These are phyloP conservation scores for Leccinum uliginosum DNA, from an alignment of 768 basidiomycete species.

Conservation along the genomic window DNA sequence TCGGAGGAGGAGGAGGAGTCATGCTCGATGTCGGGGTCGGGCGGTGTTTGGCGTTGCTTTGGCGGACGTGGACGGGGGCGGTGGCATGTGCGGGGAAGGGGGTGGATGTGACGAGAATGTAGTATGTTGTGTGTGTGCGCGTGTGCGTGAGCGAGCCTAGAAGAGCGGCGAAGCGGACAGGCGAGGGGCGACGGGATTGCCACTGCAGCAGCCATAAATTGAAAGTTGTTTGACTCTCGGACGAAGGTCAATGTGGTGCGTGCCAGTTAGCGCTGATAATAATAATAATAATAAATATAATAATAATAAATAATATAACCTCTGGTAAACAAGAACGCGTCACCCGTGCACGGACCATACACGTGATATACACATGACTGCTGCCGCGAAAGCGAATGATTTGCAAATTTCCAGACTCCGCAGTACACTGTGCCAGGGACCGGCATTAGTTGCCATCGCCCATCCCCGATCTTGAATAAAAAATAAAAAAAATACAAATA, in stretches of 20 bases:
- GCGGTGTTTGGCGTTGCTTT: neutral
- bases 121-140: no score
- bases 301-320: neutral
- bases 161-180: conserved; percentile 28
- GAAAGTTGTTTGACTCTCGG: conserved; percentile 1
- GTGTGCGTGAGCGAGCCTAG: conserved; percentile 22
- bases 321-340: conserved; percentile 12
- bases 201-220: conserved; percentile 28
- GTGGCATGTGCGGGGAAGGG: conserved; percentile 26
- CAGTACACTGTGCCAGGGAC: no score
- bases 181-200: conserved; percentile 16
- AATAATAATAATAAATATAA: neutral
- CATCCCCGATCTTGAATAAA: no score
- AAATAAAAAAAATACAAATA: no score
- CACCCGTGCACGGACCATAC: conserved; percentile 25
- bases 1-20: conserved; percentile 20
- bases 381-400: neutral
- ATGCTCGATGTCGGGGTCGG: conserved; percentile 15
- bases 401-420: neutral
- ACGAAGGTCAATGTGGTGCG: no score
- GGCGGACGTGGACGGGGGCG: conserved; percentile 13
- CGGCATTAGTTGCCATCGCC: no score
- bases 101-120: conserved; percentile 13
- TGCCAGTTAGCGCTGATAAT: no score
- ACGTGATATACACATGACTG: conserved; percentile 16